These are phyloP conservation scores for Chamaenerion angustifolium DNA, from an alignment of 345 rosid genomes.

Conservation along the genomic window DNA sequence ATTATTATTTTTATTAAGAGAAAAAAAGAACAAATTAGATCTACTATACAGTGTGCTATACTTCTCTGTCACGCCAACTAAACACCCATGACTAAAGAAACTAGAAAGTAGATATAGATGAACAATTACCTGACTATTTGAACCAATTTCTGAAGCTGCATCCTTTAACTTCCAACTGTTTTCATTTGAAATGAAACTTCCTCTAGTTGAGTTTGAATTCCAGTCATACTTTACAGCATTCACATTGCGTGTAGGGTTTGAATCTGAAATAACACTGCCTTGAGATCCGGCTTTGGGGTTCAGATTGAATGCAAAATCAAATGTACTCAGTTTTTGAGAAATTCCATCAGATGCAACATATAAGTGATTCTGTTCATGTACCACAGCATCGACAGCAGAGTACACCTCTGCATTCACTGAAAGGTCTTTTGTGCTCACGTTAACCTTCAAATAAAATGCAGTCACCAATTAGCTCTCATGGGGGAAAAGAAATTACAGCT, in stretches of 20 bases:
- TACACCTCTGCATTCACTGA: background rate
- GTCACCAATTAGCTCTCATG: too few relatives aligned
- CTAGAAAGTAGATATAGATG: conserved; percentile 1
- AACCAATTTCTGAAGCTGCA: conserved; percentile 24
- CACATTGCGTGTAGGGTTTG: conserved; percentile 1
- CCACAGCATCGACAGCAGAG: conserved; percentile 1
- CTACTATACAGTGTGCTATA: too few relatives aligned
- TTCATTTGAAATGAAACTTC: conserved; percentile 15
- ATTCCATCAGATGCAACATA: conserved; percentile 2
- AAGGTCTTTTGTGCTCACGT: background rate
- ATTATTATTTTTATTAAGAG: background rate
- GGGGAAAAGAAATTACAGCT: too few relatives aligned
- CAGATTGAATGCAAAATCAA: conserved; percentile 5
- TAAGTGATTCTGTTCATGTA: conserved; percentile 5
- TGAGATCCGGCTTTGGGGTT: conserved; percentile 2
- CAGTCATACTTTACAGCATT: conserved; percentile 2
- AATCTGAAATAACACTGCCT: background rate
- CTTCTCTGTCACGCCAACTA: too few relatives aligned
- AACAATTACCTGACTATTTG: conserved; percentile 16
- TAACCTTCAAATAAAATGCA: conserved; percentile 5
- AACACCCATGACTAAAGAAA: background rate
- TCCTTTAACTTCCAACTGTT: conserved; percentile 39
- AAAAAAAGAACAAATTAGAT: background rate
- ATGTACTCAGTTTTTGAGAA: background rate
- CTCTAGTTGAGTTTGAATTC: conserved; percentile 5